Base-by-base conservation (phyloP, 306 rosid genomes). In the Inga leiocalycina region DNA sequence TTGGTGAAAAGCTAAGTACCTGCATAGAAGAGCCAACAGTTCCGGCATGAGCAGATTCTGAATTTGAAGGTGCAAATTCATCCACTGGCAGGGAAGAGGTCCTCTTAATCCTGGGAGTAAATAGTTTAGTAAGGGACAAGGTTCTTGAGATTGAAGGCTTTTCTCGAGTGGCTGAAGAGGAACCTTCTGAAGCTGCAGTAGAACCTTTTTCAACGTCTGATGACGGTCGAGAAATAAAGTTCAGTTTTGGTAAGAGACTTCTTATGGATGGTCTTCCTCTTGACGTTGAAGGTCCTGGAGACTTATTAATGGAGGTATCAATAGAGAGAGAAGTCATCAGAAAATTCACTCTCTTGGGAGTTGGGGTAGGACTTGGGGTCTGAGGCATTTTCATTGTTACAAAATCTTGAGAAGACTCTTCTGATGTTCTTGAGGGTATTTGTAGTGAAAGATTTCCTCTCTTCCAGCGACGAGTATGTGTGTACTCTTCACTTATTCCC, bases 331-430 rank as follows among this genome's bases (percentile, higher is more conserved):
- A 85, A 73, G 91, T 80, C 20, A 91, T 77, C 35, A 88, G 86
- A 82, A 96, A 96, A 85, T 93, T 96, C 76, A 97, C 98, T 91
- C 90, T 92, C 89, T 89, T 94, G 11, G 98, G 97, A 74, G 98
- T 96, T 20, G 96, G 97, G 62, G 97, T 89, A 2, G 97, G 94
- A 88, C 92, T 94, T 59, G 97, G 92, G 34, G 97, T 91, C 45
- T 84, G 81, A 20, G 98, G 95, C 85, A 94, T 88, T 88, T 90
- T 93, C 76, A 92, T 85, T 10, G 82, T 84, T 45, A 97, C 93
- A 79, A 86, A 92, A 77, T 94, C 96, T 71, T 86, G 87, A 37
- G 83, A 84, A 81, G 89, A 54, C 19, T 80, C 87, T 78, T 87
- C 93, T 13, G 90, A 72, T 75, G 93, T 84, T 88, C 95, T 89